Percentiles rank a stretch among this genome's conserved stretches.
phyloP scores from a whole-genome alignment of 306 rosid genomes.

The Cicer yamashitae region DNA sequence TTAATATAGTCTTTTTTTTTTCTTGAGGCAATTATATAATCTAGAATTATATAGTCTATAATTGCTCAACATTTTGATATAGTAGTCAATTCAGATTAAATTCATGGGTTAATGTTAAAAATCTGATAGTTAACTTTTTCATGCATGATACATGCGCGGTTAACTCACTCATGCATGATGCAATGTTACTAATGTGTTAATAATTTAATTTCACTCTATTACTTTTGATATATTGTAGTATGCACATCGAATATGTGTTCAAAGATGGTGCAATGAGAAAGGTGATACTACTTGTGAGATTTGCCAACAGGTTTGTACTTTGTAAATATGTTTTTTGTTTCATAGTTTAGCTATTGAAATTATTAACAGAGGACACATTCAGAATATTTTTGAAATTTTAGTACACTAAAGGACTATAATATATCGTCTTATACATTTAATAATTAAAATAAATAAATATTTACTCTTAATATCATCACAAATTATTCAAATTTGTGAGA shows the following conservation, averaged over 20 bases:
- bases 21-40: no score
- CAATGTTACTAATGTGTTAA: background rate
- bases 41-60: no score
- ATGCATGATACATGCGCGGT: background rate
- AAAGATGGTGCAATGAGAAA: conserved; percentile 95
- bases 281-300: conserved; percentile 87
- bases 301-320: conserved; percentile 70
- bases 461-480: background rate
- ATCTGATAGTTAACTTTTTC: background rate
- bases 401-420: no score
- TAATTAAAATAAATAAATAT: no score
- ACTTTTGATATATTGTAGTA: conserved; percentile 56
- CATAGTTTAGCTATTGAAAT: no score
- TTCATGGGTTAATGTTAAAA: background rate
- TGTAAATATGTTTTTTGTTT: background rate
- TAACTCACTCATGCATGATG: background rate
- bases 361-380: no score
- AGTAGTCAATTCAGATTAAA: conserved; percentile 13
- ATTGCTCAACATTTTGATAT: background rate
- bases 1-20: background rate
- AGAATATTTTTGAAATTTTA: no score
- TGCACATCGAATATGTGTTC: conserved; percentile 85
- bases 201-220: background rate
- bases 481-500: conserved; percentile 17
- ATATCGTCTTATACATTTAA: no score